Percentiles rank a stretch among this genome's conserved stretches.
Conservation (phyloP, 768 basidiomycete species). For the Roridomyces roridus region DNA sequence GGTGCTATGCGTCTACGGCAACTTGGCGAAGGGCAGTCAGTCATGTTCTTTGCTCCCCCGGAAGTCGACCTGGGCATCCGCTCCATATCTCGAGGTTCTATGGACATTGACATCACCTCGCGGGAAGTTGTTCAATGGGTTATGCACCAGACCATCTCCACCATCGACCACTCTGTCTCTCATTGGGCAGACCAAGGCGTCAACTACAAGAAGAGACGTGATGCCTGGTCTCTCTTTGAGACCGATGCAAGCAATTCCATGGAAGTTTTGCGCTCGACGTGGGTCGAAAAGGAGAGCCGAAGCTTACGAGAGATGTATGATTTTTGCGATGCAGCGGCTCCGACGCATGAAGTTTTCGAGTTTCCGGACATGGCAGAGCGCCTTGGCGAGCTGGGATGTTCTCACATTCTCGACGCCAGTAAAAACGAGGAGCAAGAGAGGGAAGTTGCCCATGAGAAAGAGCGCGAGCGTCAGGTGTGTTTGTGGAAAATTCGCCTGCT, state of each 20-base stretch:
- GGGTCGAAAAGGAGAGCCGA: conserved; percentile 48
- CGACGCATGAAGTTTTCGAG: conserved; percentile 12
- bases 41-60: conserved; percentile 53
- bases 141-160: conserved; percentile 48
- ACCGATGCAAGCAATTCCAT: too few species aligned
- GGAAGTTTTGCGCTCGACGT: conserved; percentile 24
- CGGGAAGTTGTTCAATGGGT: conserved; percentile 50
- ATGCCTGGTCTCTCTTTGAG: conserved; percentile 16
- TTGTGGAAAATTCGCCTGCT: neutral
- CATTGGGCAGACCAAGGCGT: conserved; percentile 50
- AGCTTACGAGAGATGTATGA: conserved; percentile 42
- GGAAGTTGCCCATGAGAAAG: conserved; percentile 50
- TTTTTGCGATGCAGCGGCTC: neutral
- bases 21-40: conserved; percentile 51
- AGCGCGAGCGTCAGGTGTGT: conserved; percentile 41
- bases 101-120: conserved; percentile 9
- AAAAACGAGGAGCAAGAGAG: conserved; percentile 59
- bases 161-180: conserved; percentile 45
- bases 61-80: conserved; percentile 44
- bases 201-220: conserved; percentile 35
- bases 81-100: conserved; percentile 12
- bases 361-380: conserved; percentile 30
- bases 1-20: conserved; percentile 61
- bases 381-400: conserved; percentile 34
- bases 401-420: conserved; percentile 20